Base-by-base conservation (phyloP, 257 asterid species). In the Lycium ferocissimum region DNA sequence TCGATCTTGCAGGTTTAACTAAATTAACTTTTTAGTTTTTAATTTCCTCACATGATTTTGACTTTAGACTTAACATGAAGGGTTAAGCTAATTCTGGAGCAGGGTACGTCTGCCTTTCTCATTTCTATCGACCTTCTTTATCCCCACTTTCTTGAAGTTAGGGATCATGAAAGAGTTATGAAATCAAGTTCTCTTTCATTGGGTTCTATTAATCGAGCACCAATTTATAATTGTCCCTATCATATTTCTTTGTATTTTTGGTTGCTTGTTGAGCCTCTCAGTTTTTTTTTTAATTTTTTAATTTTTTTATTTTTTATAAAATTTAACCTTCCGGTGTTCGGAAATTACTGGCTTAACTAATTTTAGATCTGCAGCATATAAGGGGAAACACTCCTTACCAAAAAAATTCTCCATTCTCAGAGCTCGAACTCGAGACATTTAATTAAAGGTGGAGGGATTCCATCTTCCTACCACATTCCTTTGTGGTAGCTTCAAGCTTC, bases 401-500 rank as follows among this genome's bases (percentile, higher is more conserved):
- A 67, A 0, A 26, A 53, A 6, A 7, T 7, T 15, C 0, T 67
- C 12, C 3, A 14, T 35, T 14, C 0, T 35, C 9, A 66, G 2
- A 0, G 1, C 0, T 66, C 35, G 1, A 33, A 35, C 12, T 0
- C 0, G 0, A 35, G 1, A 67, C 1, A 1, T 35, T 14, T 6
- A 7, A 67, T 67, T 14, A 67, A 67, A 5, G 6, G 6, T 6
- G 0, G 0, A 37, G 47, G 1, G 15, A 67, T 67, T 4, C 0
- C 17, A 11, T 14, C 3, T 1, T 13, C 12, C 15, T 20, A 35
- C 0, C 0, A 67, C 35, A 35, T 6, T 35, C 1, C 5, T 13
- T 13, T 1, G 5, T 35, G 47, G 1, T 13, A 35, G 20, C 1
- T 35, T 67, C 18, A 26, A 26, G 18, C 35, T 67, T 67, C 12